Base-by-base conservation (phyloP, 352 stramenopile genomes). In the Peronosclerospora sorghi region DNA sequence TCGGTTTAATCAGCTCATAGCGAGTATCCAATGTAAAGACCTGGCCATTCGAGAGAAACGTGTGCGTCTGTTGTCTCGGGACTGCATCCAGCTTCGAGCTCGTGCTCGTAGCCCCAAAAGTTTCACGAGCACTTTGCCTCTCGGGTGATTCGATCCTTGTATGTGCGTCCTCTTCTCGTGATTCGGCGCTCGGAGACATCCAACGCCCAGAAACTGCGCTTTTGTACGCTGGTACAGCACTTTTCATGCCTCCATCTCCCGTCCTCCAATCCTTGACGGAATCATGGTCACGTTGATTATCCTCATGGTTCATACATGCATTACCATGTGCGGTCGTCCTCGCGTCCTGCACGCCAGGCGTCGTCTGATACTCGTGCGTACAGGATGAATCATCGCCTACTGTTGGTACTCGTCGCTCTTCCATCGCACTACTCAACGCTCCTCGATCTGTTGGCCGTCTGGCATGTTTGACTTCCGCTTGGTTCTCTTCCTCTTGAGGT, bases 1-100 rank as follows among this genome's bases (percentile, higher is more conserved):
- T 89, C 7, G 78, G 67, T 38, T 95, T 96, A 28, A 95, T 67
- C 15, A 96, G 56, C 17, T 82, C 62, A 49, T 97, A 97, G 21
- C 87, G 80, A 4, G 64, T 62, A 56, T 95, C 73, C 13, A 96
- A 54, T 15, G 87, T 88, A 45, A 94, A 95, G 8, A 83, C 62
- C 35, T 89, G 79, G 9, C 83, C 83, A 30, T 68, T 85, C 1
- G 83, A 68, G 19, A 67, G 85, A 44, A 88, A 86, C 14, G 76
- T 76, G 54, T 88, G 73, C 12, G 67, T 68, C 23, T 80, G 68
- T 21, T 57, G 45, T 10, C 55, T 58, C 40, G 58, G 17, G 5
- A 59, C 30, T n/a, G 56, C 39, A 12, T 51, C 51, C 7, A 65
- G 59, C 17, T 47, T 32, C 4, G 58, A 58, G 19, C 13, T 32